phyloP scores from a whole-genome alignment of 75 land plant genomes.

The Pinus tabuliformis region DNA sequence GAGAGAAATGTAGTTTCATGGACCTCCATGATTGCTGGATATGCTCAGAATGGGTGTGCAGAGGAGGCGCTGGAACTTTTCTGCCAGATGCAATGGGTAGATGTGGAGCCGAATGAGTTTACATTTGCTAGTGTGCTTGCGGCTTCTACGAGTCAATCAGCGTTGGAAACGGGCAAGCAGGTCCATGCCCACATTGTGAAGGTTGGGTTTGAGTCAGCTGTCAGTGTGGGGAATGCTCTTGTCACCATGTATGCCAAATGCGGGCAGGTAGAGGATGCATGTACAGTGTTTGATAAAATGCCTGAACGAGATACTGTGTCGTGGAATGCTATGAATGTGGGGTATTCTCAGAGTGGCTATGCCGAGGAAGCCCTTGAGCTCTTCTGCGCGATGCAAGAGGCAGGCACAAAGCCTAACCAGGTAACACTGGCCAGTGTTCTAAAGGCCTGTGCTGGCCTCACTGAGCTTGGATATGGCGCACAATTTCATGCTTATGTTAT shows the following conservation, averaged over 20 bases:
- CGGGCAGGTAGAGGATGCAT: conserved; percentile 15
- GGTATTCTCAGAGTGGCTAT: conserved; percentile 22
- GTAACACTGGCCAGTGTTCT: conserved; percentile 15
- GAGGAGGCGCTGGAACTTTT: conserved; percentile 16
- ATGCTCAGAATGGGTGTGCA: conserved; percentile 11
- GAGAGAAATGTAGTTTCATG: conserved; percentile 23
- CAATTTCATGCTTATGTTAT: conserved; percentile 6
- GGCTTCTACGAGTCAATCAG: conserved; percentile 6
- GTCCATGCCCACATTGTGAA: conserved; percentile 16
- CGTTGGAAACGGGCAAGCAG: conserved; percentile 15
- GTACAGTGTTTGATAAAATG: conserved; percentile 10
- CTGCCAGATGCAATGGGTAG: conserved; percentile 12
- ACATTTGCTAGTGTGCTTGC: conserved; percentile 13
- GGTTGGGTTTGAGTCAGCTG: conserved; percentile 12
- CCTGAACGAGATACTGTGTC: conserved; percentile 17
- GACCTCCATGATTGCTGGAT: conserved; percentile 30
- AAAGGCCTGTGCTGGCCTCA: conserved; percentile 11
- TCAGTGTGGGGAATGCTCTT: conserved; percentile 12
- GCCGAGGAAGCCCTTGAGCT: conserved; percentile 7
- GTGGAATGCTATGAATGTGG: conserved; percentile 32
- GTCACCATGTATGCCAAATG: conserved; percentile 27
- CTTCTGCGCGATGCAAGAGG: conserved; percentile 14
- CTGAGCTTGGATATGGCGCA: conserved; percentile 18
- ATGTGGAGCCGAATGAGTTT: conserved; percentile 16
- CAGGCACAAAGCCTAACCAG: conserved; percentile 11